Evolutionary conservation across 23 red algal genomes (phyloP).

Genomic region (Agarophyton chilense): DNA sequence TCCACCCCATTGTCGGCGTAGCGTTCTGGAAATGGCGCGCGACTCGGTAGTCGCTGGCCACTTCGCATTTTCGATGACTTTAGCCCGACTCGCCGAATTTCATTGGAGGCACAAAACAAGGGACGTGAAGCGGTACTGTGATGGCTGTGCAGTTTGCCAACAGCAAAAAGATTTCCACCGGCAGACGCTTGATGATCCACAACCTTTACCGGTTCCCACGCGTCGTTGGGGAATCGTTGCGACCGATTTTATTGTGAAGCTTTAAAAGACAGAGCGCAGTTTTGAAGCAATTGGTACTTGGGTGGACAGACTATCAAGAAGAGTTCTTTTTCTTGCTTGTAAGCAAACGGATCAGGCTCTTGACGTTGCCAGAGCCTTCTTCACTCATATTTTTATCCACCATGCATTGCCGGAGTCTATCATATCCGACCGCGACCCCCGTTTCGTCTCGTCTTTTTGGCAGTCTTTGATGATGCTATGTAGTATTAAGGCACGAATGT

Average conservation of each 20-base stretch:
- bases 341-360: not conserved
- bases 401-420: too few species aligned
- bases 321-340: not conserved
- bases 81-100: not conserved
- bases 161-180: constrained; percentile 1
- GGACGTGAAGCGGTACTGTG: not conserved
- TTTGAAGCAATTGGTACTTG: not conserved
- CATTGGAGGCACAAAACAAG: constrained; percentile 22
- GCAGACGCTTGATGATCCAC: not conserved
- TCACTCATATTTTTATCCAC: too few species aligned
- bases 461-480: too few species aligned
- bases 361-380: not conserved
- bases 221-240: constrained; percentile 14
- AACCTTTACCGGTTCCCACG: not conserved
- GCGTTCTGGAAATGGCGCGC: not conserved
- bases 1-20: not conserved
- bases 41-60: not conserved
- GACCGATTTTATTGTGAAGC: not conserved
- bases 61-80: constrained; percentile 8
- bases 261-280: not conserved
- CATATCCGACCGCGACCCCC: too few species aligned
- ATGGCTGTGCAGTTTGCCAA: not conserved
- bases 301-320: not conserved
- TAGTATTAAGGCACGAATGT: too few species aligned
- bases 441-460: too few species aligned